phyloP scores from a whole-genome alignment of 2,329 filamentous ascomycete species.

The Magnaporthales sp. region DNA sequence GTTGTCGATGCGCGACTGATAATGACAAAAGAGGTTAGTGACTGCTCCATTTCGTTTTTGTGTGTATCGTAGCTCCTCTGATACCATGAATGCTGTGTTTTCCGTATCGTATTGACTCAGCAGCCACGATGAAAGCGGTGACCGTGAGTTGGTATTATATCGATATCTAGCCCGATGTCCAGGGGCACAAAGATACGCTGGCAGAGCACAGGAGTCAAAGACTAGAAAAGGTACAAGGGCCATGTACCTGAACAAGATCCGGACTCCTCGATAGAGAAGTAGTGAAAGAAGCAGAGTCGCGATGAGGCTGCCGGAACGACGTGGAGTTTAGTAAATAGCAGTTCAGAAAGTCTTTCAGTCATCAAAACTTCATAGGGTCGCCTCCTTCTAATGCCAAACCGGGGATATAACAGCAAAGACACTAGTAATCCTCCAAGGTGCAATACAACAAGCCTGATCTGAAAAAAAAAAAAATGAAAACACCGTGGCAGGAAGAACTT shows the following conservation, averaged over 20 bases:
- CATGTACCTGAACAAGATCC: neutral
- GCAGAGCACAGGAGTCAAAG: neutral
- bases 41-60: neutral
- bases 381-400: neutral
- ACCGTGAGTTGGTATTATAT: neutral
- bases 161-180: neutral
- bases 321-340: neutral
- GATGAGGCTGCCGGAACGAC: neutral
- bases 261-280: neutral
- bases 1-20: conserved; percentile 26
- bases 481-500: neutral
- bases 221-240: neutral
- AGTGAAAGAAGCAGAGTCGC: neutral
- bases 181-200: neutral
- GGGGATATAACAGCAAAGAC: neutral
- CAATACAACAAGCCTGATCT: neutral
- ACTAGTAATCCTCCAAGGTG: neutral
- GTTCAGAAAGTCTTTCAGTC: neutral
- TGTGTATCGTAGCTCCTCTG: neutral
- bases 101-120: neutral
- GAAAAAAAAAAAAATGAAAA: neutral
- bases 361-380: neutral
- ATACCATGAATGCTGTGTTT: neutral
- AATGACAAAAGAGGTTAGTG: neutral
- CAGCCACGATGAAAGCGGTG: neutral